A percentile compares a stretch with the other conserved stretches of the same genome.
Conservation (phyloP, 108 stramenopile genomes). For the Nitzschia palea region DNA sequence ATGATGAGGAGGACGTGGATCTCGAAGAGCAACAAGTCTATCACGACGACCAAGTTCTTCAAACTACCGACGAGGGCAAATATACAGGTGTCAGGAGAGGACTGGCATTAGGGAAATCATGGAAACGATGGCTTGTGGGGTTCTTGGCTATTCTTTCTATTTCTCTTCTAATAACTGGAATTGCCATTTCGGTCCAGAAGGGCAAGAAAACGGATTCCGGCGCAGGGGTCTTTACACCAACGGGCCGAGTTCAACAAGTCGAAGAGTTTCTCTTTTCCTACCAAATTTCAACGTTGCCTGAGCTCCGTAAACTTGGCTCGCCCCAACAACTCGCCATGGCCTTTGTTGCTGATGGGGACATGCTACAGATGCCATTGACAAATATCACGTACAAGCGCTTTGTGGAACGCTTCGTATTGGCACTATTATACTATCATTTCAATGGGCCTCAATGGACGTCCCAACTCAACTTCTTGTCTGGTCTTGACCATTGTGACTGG, state of each 20-base stretch:
- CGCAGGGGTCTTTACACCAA: not conserved
- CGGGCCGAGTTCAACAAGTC: not conserved
- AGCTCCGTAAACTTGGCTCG: not conserved
- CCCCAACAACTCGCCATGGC: conserved; percentile 4
- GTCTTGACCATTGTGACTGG: conserved; percentile 26
- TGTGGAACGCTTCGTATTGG: conserved; percentile 27
- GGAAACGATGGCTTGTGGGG: too few relatives aligned
- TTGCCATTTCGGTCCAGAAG: not conserved
- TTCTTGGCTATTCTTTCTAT: too few relatives aligned
- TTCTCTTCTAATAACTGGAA: conserved; percentile 8
- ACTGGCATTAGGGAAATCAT: too few relatives aligned
- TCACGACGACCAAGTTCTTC: too few relatives aligned
- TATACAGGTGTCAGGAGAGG: too few relatives aligned
- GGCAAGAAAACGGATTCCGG: not conserved
- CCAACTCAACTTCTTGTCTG: conserved; percentile 8
- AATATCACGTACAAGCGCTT: not conserved
- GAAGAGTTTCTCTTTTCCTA: conserved; percentile 4
- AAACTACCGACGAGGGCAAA: too few relatives aligned
- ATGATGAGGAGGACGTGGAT: too few relatives aligned
- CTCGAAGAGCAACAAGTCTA: too few relatives aligned
- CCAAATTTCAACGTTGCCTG: conserved; percentile 2
- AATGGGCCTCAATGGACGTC: conserved; percentile 22
- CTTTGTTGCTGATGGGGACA: conserved; percentile 27
- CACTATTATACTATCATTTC: conserved; percentile 22
- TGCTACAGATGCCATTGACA: not conserved